Evolutionary conservation across 441 rosid species (phyloP).

Genomic region (Adansonia gregorii): DNA sequence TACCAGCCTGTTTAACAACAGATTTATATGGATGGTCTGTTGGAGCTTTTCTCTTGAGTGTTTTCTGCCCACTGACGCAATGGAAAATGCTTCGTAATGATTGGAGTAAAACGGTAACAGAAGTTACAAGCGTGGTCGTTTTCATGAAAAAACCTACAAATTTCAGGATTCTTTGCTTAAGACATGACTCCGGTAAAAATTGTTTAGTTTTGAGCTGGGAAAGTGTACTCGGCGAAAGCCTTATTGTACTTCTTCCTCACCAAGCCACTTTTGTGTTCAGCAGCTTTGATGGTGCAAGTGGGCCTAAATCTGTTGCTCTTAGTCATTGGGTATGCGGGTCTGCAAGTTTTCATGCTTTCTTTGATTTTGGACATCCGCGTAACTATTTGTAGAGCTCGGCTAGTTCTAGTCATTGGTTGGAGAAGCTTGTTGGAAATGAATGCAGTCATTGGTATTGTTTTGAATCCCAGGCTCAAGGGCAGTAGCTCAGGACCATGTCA

Average conservation of each 20-base stretch:
- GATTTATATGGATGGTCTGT: no score
- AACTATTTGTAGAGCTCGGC: not conserved
- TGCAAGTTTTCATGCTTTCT: not conserved
- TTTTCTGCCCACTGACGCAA: no score
- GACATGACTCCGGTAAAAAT: no score
- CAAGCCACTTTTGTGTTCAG: slow-evolving; percentile 51
- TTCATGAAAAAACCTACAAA: no score
- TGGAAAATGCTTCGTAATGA: no score
- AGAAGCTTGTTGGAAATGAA: not conserved
- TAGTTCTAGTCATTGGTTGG: not conserved
- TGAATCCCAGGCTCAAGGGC: no score
- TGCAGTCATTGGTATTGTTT: not conserved
- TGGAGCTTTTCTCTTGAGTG: no score
- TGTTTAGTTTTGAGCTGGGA: slow-evolving; percentile 52
- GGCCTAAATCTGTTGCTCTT: slow-evolving; percentile 36
- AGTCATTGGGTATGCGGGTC: not conserved
- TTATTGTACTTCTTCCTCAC: slow-evolving; percentile 32
- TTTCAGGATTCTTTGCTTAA: no score
- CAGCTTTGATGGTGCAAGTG: slow-evolving; percentile 43
- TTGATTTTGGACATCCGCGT: not conserved
- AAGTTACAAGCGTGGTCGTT: no score
- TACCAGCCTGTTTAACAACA: no score
- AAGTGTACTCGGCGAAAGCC: slow-evolving; percentile 21
- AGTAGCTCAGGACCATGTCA: not conserved
- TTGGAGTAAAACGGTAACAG: no score